These are phyloP conservation scores for Heliocybe sulcata DNA, from an alignment of 1,284 basidiomycete species.

Conservation along the genomic window DNA sequence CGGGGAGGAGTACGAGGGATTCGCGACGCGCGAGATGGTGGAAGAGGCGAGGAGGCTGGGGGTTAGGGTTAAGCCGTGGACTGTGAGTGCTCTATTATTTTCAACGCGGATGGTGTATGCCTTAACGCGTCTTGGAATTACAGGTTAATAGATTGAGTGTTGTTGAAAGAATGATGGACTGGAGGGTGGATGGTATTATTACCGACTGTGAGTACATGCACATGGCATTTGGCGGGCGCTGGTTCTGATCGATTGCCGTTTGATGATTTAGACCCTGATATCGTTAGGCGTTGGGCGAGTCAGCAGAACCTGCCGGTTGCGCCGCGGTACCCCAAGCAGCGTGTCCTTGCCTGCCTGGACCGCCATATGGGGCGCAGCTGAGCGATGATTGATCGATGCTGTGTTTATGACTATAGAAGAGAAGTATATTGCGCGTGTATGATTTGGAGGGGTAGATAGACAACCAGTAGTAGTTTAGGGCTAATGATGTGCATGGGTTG, in stretches of 20 bases:
- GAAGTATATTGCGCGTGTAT: conserved; percentile 15
- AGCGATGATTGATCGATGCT: background rate
- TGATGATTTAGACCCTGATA: conserved; percentile 40
- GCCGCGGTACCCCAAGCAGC: conserved; percentile 45
- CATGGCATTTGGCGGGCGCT: background rate
- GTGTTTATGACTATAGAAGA: too few species aligned
- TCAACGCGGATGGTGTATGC: background rate
- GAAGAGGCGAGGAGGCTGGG: conserved; percentile 56
- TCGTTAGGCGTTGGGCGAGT: conserved; percentile 44
- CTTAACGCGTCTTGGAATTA: too few species aligned
- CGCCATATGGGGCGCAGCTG: conserved; percentile 23
- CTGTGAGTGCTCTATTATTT: conserved; percentile 34
- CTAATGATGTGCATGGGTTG: background rate
- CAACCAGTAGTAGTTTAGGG: background rate
- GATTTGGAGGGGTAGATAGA: conserved; percentile 7
- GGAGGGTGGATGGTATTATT: conserved; percentile 68
- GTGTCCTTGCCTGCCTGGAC: conserved; percentile 50
- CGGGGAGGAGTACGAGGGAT: conserved; percentile 40
- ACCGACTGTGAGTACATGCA: conserved; percentile 43
- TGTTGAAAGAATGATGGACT: conserved; percentile 48
- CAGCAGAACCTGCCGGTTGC: conserved; percentile 42
- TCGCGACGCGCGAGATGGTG: conserved; percentile 65
- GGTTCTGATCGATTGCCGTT: background rate
- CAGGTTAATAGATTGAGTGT: conserved; percentile 56
- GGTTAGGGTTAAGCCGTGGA: conserved; percentile 65